These are phyloP conservation scores for Huiozyma sinensis DNA, from an alignment of 805 yeast genomes.

Conservation along the genomic window DNA sequence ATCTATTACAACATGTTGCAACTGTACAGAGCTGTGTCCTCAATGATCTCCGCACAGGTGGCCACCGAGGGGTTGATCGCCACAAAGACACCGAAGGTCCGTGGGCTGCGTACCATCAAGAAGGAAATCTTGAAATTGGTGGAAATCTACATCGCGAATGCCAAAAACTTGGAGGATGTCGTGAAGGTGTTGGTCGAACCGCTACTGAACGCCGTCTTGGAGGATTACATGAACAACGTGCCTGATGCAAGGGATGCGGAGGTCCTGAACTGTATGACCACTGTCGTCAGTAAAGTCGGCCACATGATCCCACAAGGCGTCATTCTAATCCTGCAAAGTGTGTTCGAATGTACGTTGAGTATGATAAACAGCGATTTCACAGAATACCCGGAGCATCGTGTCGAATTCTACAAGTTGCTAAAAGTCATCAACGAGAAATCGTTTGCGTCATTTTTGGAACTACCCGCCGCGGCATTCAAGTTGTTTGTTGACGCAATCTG, in stretches of 20 bases:
- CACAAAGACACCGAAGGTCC: slow-evolving; percentile 87
- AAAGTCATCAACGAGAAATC: slow-evolving; percentile 79
- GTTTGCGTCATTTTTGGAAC: slow-evolving; percentile 74
- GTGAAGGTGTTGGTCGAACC: slow-evolving; percentile 77
- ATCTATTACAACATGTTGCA: slow-evolving; percentile 86
- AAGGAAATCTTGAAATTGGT: slow-evolving; percentile 84
- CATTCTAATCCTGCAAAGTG: slow-evolving; percentile 74
- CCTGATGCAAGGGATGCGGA: slow-evolving; percentile 98
- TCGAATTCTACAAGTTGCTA: slow-evolving; percentile 84
- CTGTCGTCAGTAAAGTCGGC: slow-evolving; percentile 81
- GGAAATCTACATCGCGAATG: slow-evolving; percentile 80
- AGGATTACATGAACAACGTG: slow-evolving; percentile 78
- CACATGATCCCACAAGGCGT: slow-evolving; percentile 82
- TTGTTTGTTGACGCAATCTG: slow-evolving; percentile 85
- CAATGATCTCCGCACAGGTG: slow-evolving; percentile 72
- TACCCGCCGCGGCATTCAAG: slow-evolving; percentile 88
- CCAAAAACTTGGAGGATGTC: slow-evolving; percentile 76
- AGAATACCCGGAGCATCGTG: slow-evolving; percentile 96
- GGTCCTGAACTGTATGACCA: slow-evolving; percentile 88
- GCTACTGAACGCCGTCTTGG: slow-evolving; percentile 71
- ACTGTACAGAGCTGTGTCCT: slow-evolving; percentile 77
- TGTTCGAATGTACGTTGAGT: slow-evolving; percentile 85
- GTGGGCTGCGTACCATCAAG: slow-evolving; percentile 92
- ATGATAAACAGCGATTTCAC: slow-evolving; percentile 95
- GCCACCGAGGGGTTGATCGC: slow-evolving; percentile 77